Evolutionary conservation across 192 early-diverging fungal genomes (phyloP).

Genomic region (Chytriomyces confervae): DNA sequence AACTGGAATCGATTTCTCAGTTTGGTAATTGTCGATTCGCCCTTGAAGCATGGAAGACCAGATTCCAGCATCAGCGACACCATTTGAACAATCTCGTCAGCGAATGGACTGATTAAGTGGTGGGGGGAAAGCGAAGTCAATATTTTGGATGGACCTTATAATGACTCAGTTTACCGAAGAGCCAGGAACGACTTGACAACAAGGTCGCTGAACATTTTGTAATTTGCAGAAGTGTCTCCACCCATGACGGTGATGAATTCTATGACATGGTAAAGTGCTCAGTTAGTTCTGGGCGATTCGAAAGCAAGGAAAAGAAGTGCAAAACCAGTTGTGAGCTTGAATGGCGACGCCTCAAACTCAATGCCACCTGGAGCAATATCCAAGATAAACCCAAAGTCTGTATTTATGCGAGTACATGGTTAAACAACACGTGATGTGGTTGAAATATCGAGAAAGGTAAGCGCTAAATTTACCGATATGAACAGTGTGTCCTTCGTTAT

Average conservation of each 20-base stretch:
- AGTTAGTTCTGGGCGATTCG: background rate
- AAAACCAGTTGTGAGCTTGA: slow-evolving; percentile 80
- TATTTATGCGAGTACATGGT: background rate
- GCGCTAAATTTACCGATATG: slow-evolving; percentile 78
- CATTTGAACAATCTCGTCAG: slow-evolving; percentile 88
- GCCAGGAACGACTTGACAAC: slow-evolving; percentile 92
- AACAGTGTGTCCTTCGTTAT: slow-evolving; percentile 92
- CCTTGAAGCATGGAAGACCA: slow-evolving; percentile 95
- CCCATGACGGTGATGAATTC: slow-evolving; percentile 99
- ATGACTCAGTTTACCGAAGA: slow-evolving; percentile 47
- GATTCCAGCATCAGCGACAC: slow-evolving; percentile 94
- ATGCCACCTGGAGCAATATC: slow-evolving; percentile 98
- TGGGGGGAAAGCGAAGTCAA: background rate
- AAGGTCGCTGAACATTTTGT: slow-evolving; percentile 87
- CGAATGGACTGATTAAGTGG: slow-evolving; percentile 72
- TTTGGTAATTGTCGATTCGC: slow-evolving; percentile 81
- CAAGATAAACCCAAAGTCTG: slow-evolving; percentile 98
- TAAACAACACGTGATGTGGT: background rate
- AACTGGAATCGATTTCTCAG: slow-evolving; percentile 87
- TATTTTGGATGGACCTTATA: background rate
- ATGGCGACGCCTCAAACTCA: slow-evolving; percentile 93
- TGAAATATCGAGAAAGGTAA: background rate
- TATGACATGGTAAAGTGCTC: background rate
- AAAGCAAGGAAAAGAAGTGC: background rate
- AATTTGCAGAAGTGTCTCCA: slow-evolving; percentile 80